Evolutionary conservation across 305 asterid genomes (phyloP), one percentile per base, ranked within the genome.

Genomic region (Petunia hybrid): DNA sequence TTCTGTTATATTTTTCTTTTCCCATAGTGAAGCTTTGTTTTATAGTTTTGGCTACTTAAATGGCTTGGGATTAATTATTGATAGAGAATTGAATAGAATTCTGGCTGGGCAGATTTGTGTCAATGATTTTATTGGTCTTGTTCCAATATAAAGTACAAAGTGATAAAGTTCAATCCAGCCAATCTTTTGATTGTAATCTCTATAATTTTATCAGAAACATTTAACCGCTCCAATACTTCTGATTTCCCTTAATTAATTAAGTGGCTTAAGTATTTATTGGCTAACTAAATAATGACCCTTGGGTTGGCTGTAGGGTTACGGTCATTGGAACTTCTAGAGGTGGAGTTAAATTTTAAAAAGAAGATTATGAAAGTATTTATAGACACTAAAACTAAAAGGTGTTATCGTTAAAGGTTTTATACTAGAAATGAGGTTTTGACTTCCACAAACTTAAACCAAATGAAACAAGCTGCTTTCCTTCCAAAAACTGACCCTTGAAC

Each of bases 251-350:
- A 70, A 31, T 22, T 22, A n/a, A n/a, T 70, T 70, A 70, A 70
- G 60, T 46, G 14, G 10, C 10, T 70, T 70, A 46, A 46, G 42
- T 31, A 46, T 70, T 1, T 31, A 31, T 46, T 4, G 43, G 48
- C 6, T 71, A 48, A 35, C 35, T 22, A 10, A 35, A 22, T 22
- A 10, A 10, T 71, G 61, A 71, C 77, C 22, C 31, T 46, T 71
- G 77, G 55, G 61, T 71, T 71, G 77, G 22, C 46, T 71, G 42
- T 71, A 71, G 46, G 77, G 43, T 70, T 70, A 70, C 56, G 40
- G 77, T 10, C 77, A 70, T 45, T 22, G 8, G 22, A 39, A 45
- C 13, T 70, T 16, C 46, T 22, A 22, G 31, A 70, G n/a, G 41
- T 22, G 57, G 57, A 53, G n/a, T 53, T 53, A 53, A 0, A 48